Evolutionary conservation across 108 stramenopile genomes (phyloP).

Genomic region (Bacterosira constricta): DNA sequence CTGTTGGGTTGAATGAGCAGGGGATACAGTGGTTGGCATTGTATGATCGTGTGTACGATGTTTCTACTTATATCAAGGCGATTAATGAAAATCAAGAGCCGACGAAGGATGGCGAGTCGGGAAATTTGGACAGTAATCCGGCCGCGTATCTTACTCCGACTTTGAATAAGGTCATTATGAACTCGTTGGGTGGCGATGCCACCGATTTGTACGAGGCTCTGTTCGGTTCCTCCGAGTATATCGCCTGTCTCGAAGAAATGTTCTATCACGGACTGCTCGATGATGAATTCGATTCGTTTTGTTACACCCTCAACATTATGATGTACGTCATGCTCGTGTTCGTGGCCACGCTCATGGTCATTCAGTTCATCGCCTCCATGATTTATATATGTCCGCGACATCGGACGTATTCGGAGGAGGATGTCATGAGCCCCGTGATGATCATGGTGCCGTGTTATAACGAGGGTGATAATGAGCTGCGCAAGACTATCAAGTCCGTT

Average conservation of each 20-base stretch:
- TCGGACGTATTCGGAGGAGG: constrained; percentile 35
- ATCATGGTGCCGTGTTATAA: constrained; percentile 68
- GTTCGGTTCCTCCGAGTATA: constrained; percentile 29
- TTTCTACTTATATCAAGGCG: constrained; percentile 35
- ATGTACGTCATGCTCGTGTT: constrained; percentile 47
- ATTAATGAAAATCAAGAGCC: constrained; percentile 31
- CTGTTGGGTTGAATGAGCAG: constrained; percentile 3
- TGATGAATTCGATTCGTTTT: constrained; percentile 34
- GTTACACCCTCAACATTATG: constrained; percentile 32
- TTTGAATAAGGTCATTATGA: constrained; percentile 47
- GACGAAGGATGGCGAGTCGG: constrained; percentile 8
- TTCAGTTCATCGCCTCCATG: constrained; percentile 42
- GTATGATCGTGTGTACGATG: constrained; percentile 48
- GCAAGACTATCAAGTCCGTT: constrained; percentile 53
- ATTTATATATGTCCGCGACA: constrained; percentile 33
- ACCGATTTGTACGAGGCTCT: constrained; percentile 46
- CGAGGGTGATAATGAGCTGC: constrained; percentile 54
- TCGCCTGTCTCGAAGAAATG: constrained; percentile 39
- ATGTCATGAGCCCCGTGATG: constrained; percentile 47
- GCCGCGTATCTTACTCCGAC: constrained; percentile 39
- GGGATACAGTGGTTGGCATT: constrained; percentile 18
- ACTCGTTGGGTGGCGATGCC: constrained; percentile 37
- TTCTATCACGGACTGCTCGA: constrained; percentile 44
- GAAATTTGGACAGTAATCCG: constrained; percentile 13
- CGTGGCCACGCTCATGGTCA: constrained; percentile 44